Percentiles rank a stretch among this genome's conserved stretches.
These are phyloP conservation scores for Chaetoceros tenuissimus DNA, from an alignment of 108 stramenopile genomes.

Conservation along the genomic window DNA sequence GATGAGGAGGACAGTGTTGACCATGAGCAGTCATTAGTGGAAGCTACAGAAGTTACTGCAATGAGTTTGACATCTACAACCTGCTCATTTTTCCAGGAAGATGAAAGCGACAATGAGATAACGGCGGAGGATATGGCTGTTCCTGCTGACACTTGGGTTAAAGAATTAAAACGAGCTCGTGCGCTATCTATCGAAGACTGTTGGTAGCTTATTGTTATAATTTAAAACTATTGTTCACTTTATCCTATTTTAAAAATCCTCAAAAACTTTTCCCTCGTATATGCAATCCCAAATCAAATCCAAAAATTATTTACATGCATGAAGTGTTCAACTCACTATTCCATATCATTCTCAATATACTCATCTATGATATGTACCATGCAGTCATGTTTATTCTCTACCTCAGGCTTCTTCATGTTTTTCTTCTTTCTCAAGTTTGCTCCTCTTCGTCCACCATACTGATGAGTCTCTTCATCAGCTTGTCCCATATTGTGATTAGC, in stretches of 20 bases:
- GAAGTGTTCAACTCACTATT: not conserved
- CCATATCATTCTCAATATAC: not conserved
- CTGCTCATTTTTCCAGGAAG: not conserved
- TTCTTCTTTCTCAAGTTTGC: not conserved
- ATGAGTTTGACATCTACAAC: not conserved
- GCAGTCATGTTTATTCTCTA: not conserved
- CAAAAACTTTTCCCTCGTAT: too few relatives aligned
- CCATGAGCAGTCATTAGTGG: not conserved
- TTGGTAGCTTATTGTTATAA: not conserved
- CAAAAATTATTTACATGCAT: not conserved
- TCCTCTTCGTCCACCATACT: not conserved
- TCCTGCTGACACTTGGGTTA: not conserved
- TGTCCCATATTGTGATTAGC: not conserved
- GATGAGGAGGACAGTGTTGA: constrained; percentile 13
- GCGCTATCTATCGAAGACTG: not conserved
- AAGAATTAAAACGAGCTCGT: not conserved
- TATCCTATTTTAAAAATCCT: not conserved
- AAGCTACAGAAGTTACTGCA: not conserved
- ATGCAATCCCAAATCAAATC: not conserved
- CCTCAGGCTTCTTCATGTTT: not conserved
- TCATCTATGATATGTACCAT: not conserved
- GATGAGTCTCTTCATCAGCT: not conserved
- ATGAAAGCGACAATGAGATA: not conserved
- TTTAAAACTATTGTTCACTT: not conserved
- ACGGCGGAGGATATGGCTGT: not conserved